Evolutionary conservation across 257 asterid genomes (phyloP).

Genomic region (Capsicum rhomboideum): DNA sequence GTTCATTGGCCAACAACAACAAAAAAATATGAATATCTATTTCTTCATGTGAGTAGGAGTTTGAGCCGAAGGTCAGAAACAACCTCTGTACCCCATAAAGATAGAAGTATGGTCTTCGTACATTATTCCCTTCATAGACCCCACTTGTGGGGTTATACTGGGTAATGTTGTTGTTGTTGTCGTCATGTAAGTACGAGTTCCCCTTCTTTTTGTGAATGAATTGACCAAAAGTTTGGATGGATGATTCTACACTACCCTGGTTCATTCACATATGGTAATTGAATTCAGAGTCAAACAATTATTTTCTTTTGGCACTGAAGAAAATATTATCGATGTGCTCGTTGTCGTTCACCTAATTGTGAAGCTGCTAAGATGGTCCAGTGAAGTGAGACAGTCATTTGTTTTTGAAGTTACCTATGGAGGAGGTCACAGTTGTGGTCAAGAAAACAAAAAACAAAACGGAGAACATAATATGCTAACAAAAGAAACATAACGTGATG

Average conservation of each 20-base stretch:
- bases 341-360: neutral
- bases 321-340: neutral
- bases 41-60: neutral
- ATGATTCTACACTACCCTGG: neutral
- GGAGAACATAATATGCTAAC: neutral
- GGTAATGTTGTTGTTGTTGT: neutral
- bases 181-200: neutral
- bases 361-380: neutral
- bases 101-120: no score
- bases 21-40: neutral
- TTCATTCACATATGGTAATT: neutral
- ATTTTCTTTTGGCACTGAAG: neutral
- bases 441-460: neutral
- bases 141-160: no score
- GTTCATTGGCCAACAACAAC: neutral
- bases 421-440: slow-evolving; percentile 12
- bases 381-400: neutral
- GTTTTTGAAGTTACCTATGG: neutral
- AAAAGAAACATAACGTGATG: neutral
- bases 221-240: neutral
- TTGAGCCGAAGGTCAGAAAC: no score
- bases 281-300: neutral
- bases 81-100: no score
- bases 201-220: neutral
- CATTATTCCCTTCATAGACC: no score